phyloP scores from a whole-genome alignment of 225 moss, liverwort and hornwort species.

The Bryoerythrophyllum caledonicum region DNA sequence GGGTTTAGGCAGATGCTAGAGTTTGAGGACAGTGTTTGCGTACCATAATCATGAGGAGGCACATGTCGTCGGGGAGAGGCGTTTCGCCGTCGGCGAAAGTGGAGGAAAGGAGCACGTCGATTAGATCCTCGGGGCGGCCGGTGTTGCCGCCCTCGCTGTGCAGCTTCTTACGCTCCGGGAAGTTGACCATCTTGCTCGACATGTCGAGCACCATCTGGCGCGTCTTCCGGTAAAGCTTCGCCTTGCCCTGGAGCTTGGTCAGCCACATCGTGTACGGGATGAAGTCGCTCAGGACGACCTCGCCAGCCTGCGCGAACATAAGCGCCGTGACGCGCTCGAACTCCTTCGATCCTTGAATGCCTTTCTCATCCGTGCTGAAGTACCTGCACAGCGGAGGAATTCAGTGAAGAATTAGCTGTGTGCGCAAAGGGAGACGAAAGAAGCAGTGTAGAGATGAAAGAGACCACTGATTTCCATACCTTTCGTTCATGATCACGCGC shows the following conservation, averaged over 20 bases:
- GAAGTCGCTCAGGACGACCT: slow-evolving; percentile 42
- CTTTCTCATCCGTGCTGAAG: slow-evolving; percentile 45
- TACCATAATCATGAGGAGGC: slow-evolving; percentile 43
- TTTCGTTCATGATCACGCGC: slow-evolving; percentile 52
- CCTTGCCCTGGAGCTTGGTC: slow-evolving; percentile 30
- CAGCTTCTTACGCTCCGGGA: slow-evolving; percentile 40
- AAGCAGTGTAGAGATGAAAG: too few species aligned
- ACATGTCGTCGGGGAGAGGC: slow-evolving; percentile 35
- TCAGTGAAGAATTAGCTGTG: too few species aligned
- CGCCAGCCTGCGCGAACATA: slow-evolving; percentile 39
- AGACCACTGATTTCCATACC: slow-evolving; percentile 23
- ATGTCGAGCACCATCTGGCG: slow-evolving; percentile 26
- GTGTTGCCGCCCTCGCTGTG: slow-evolving; percentile 33
- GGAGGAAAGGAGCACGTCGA: slow-evolving; percentile 66
- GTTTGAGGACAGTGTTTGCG: not conserved
- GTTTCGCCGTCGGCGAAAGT: slow-evolving; percentile 39
- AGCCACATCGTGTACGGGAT: slow-evolving; percentile 40
- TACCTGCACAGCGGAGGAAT: slow-evolving; percentile 26
- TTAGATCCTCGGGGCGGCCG: slow-evolving; percentile 50
- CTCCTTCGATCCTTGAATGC: slow-evolving; percentile 28
- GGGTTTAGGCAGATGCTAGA: too few species aligned
- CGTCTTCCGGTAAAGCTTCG: slow-evolving; percentile 13
- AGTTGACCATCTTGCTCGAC: slow-evolving; percentile 41
- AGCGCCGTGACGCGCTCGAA: slow-evolving; percentile 34
- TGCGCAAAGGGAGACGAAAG: not conserved